phyloP scores from a whole-genome alignment of 257 asterid species.

The Solanum clarkiae region DNA sequence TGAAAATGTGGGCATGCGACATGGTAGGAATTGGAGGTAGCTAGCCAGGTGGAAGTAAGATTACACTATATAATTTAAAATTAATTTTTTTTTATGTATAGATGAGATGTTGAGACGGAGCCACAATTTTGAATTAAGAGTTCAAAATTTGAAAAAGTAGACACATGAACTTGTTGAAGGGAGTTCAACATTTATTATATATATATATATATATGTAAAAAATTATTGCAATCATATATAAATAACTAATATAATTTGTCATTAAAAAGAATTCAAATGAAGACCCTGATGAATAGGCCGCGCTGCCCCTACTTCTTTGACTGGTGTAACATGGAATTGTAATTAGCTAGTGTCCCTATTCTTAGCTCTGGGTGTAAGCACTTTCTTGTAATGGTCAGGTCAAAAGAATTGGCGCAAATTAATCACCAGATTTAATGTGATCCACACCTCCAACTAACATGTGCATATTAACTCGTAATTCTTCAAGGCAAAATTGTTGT shows the following conservation, averaged over 20 bases:
- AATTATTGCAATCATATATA: no score
- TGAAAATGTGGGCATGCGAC: background rate
- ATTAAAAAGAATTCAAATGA: fast-evolving
- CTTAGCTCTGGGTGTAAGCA: background rate
- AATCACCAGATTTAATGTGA: background rate
- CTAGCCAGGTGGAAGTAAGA: background rate
- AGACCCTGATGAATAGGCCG: no score
- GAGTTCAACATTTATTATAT: no score
- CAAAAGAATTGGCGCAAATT: background rate
- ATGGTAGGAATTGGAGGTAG: background rate
- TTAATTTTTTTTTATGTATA: no score
- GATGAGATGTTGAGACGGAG: no score
- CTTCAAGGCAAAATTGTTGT: background rate
- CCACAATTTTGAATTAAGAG: fast-evolving
- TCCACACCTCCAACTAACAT: background rate
- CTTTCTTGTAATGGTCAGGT: background rate
- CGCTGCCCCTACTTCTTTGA: no score
- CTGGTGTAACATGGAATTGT: background rate
- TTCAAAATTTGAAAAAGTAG: no score
- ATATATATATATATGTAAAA: no score
- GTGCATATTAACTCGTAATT: background rate
- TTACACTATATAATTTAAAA: no score
- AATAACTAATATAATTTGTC: no score
- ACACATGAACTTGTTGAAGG: no score
- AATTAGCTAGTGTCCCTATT: background rate